These are phyloP conservation scores for Trichoderma asperelloides DNA, from an alignment of 495 filamentous ascomycete genomes.

Conservation along the genomic window DNA sequence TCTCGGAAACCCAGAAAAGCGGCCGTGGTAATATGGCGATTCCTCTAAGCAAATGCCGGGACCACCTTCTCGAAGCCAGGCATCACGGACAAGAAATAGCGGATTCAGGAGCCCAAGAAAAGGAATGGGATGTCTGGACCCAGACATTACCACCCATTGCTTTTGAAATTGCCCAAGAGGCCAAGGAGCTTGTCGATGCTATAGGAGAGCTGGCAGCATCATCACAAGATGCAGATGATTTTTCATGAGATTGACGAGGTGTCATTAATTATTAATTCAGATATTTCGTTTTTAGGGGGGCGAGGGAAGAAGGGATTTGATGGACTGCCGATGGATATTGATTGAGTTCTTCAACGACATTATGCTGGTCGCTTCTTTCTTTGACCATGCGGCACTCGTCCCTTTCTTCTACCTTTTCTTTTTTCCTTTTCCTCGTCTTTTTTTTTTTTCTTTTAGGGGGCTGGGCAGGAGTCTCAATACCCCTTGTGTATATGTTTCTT, in stretches of 20 bases:
- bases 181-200: not conserved
- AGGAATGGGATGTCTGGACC: not conserved
- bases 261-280: conserved; percentile 1
- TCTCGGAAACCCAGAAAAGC: conserved; percentile 53
- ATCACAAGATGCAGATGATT: not conserved
- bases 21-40: conserved; percentile 54
- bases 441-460: not conserved
- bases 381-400: not conserved
- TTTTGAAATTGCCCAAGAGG: not conserved
- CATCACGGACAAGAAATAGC: conserved; percentile 50
- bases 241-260: not conserved
- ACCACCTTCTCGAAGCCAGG: conserved; percentile 58
- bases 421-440: not conserved
- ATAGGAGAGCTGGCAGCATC: not conserved
- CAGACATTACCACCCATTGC: not conserved
- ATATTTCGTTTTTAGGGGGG: not conserved
- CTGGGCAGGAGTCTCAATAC: conserved; percentile 5
- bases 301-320: not conserved
- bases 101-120: not conserved
- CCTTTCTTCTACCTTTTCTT: not conserved
- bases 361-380: not conserved
- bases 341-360: not conserved
- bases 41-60: conserved; percentile 53
- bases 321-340: not conserved
- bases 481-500: conserved; percentile 6